These are phyloP conservation scores for Pseudogymnoascus destructans DNA, from an alignment of 2,329 filamentous ascomycete species.

Conservation along the genomic window DNA sequence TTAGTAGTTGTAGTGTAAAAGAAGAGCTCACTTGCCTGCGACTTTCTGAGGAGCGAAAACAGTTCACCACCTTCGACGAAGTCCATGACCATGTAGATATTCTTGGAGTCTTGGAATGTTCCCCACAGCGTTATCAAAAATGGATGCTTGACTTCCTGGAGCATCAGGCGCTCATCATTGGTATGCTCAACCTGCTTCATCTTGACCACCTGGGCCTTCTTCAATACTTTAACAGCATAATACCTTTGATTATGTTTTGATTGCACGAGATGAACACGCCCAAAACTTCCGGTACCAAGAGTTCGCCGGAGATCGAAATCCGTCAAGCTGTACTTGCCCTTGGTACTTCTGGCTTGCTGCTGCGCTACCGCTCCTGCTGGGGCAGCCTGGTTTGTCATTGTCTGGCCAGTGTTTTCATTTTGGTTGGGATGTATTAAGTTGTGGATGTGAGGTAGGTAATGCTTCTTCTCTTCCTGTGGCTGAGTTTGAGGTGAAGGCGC, in stretches of 20 bases:
- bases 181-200: constrained; percentile 99
- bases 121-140: constrained; percentile 98
- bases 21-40: constrained; percentile 40
- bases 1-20: constrained; percentile 5
- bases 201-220: constrained; percentile 96
- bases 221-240: constrained; percentile 96
- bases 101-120: constrained; percentile 89
- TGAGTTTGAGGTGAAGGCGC: constrained; percentile 14
- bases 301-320: constrained; percentile 89
- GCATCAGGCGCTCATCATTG: constrained; percentile 92
- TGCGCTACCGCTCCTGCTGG: constrained; percentile 10
- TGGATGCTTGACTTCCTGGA: constrained; percentile 92
- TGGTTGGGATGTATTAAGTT: constrained; percentile 65
- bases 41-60: constrained; percentile 89
- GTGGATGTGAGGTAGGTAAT: constrained; percentile 68
- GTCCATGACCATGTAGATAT: constrained; percentile 99
- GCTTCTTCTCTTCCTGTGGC: constrained; percentile 28
- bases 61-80: constrained; percentile 98
- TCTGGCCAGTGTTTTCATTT: constrained; percentile 31
- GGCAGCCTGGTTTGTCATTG: constrained; percentile 18
- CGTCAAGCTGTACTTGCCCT: constrained; percentile 88
- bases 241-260: constrained; percentile 96
- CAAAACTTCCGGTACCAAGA: constrained; percentile 91
- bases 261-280: constrained; percentile 89
- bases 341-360: constrained; percentile 52